phyloP scores from a whole-genome alignment of 2,329 filamentous ascomycete genomes.

The Dryadomyces quercus-mongolicae region DNA sequence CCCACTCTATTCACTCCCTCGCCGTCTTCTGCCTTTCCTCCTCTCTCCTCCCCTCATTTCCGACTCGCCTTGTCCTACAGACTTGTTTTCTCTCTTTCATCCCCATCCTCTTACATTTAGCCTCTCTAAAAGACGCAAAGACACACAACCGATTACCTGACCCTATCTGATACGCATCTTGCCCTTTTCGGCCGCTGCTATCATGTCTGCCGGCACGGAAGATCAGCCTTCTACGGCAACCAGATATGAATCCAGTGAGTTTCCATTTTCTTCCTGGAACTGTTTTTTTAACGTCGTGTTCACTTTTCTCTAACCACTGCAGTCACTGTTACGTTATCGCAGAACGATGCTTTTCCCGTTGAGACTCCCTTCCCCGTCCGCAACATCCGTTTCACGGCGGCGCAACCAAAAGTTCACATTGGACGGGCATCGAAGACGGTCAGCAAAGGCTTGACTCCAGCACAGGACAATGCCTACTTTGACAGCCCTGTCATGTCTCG shows the following conservation, averaged over 20 bases:
- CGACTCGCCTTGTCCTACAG: not conserved
- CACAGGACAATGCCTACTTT: constrained; percentile 47
- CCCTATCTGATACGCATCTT: not conserved
- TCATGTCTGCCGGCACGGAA: not conserved
- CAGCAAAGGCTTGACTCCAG: constrained; percentile 27
- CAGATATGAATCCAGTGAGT: not conserved
- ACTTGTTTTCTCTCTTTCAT: not conserved
- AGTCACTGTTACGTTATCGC: constrained; percentile 13
- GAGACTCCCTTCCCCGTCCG: constrained; percentile 14
- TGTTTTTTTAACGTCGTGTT: not conserved
- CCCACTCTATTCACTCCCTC: constrained; percentile 3
- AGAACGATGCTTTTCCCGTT: constrained; percentile 4
- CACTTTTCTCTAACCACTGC: constrained; percentile 1
- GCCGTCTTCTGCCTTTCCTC: not conserved
- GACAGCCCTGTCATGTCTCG: constrained; percentile 63
- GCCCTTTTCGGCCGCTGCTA: not conserved
- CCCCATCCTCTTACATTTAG: not conserved
- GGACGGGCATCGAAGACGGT: constrained; percentile 33
- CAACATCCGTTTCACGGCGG: constrained; percentile 17
- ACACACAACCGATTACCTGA: not conserved
- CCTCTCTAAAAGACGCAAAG: not conserved
- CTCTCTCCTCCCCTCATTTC: constrained; percentile 1
- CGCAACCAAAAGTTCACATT: constrained; percentile 18
- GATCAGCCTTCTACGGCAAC: not conserved
- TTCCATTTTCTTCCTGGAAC: too few relatives aligned